Percentiles rank a stretch among this genome's conserved stretches.
Evolutionary conservation across 164 flowering plant species (phyloP).

Genomic region (Amborella trichopoda): DNA sequence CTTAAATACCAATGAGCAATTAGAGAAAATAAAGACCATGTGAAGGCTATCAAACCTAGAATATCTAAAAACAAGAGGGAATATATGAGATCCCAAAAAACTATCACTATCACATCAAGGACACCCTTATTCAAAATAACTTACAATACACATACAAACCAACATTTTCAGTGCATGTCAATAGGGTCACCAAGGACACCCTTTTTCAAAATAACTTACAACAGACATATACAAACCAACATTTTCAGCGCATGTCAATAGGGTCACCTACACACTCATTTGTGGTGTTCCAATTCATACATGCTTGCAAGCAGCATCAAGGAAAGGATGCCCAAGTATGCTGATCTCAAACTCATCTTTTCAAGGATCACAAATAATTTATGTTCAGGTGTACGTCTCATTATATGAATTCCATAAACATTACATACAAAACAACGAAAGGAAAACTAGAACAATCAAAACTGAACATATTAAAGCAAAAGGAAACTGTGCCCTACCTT

Average conservation of each 20-base stretch:
- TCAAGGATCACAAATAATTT: background rate
- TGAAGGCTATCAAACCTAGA: background rate
- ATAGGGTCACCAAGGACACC: no score
- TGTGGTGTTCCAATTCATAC: no score
- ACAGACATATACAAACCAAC: no score
- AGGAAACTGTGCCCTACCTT: slow-evolving; percentile 29
- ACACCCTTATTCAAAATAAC: no score
- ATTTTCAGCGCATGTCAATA: no score
- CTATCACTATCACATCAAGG: background rate
- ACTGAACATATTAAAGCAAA: background rate
- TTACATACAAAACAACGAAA: background rate
- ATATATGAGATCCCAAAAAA: background rate
- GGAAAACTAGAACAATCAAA: background rate
- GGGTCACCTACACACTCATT: no score
- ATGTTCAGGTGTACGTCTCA: background rate
- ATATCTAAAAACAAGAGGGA: background rate
- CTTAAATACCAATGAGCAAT: background rate
- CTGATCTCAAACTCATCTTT: background rate
- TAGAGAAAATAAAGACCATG: background rate
- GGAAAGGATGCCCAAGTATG: background rate
- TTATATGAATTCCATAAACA: background rate
- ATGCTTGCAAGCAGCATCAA: no score
- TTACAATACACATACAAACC: no score
- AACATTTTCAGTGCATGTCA: no score
- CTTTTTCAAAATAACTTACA: no score